Conservation (phyloP, 140 eudicot species). For the Cichorium intybus region DNA sequence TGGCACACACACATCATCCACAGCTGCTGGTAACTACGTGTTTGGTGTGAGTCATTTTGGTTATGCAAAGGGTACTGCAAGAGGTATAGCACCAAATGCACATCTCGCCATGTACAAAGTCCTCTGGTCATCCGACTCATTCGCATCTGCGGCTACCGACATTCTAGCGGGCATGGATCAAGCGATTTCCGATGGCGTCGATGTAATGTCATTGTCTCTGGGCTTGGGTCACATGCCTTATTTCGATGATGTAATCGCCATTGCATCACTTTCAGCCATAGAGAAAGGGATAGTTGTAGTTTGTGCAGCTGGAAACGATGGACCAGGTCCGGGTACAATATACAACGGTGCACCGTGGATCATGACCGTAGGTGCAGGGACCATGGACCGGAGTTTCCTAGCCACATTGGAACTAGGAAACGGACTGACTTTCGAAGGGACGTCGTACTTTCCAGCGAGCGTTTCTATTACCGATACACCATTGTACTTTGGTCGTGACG, state of each 20-base stretch:
- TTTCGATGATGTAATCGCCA: slow-evolving; percentile 37
- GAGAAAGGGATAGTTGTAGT: slow-evolving; percentile 45
- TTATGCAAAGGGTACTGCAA: slow-evolving; percentile 39
- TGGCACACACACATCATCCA: slow-evolving; percentile 42
- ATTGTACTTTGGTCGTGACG: slow-evolving; percentile 16
- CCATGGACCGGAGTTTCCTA: slow-evolving; percentile 37
- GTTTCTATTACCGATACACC: slow-evolving; percentile 13
- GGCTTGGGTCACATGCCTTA: slow-evolving; percentile 24
- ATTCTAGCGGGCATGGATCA: slow-evolving; percentile 51
- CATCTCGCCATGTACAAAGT: slow-evolving; percentile 45
- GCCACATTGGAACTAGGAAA: slow-evolving; percentile 40
- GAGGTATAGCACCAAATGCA: slow-evolving; percentile 40
- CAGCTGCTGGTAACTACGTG: slow-evolving; percentile 31
- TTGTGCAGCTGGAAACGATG: slow-evolving; percentile 46
- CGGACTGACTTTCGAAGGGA: slow-evolving; percentile 32
- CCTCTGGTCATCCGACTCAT: slow-evolving; percentile 6
- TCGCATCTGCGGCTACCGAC: slow-evolving; percentile 16
- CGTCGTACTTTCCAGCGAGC: slow-evolving; percentile 27
- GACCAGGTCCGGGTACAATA: slow-evolving; percentile 13
- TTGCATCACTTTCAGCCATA: slow-evolving; percentile 46
- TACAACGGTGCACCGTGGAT: slow-evolving; percentile 51
- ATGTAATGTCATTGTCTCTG: slow-evolving; percentile 39
- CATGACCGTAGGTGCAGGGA: slow-evolving; percentile 49
- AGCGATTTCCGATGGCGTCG: slow-evolving; percentile 49
- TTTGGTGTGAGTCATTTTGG: slow-evolving; percentile 35